Base-by-base conservation (phyloP, 2,329 filamentous ascomycete genomes). In the Lachnellula occidentalis region DNA sequence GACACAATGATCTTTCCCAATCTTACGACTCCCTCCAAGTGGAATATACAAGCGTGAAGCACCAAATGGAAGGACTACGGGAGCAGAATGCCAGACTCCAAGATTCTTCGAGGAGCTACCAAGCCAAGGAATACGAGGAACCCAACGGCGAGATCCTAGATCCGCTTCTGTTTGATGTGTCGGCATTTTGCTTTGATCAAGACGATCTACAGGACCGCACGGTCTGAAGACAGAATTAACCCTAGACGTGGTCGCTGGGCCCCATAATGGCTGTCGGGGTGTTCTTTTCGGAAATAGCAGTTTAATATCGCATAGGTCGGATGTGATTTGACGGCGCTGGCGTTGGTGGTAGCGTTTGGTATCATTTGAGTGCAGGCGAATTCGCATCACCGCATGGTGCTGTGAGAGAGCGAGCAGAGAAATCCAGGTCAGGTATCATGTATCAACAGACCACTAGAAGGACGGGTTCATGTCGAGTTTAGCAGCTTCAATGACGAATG, bases 1-100 rank as follows among this genome's bases (percentile, higher is more conserved):
- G 77, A 61, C 80, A 84, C 66, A 77, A 77, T 55, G 73, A 74
- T 34, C 75, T 85, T 51, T 75, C 76, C 58, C 73, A 76, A 50
- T 80, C 79, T 4, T 82, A 83, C 64, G 69, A 73, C 27, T 65
- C 68, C n/a, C 71, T 82, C 21, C 77, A 80, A 51, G 48, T 61
- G 14, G 66, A 70, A 57, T 68, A 69, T 55, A 59, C 62, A 14
- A 63, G 51, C 42, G 67, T 66, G 34, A 68, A 67, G 46, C 54
- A 64, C 54, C 63, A 69, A 50, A 53, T 69, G 7, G 62, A 66
- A 31, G 58, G 58, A 46, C 54, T 69, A 42, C 65, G 63, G 36
- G 62, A 64, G 50, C 61, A 59, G 27, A 62, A 56, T 36, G 21
- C 52, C 19, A 56, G 50, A 37, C n/a, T 34, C 7, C 57, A 63